Base-by-base conservation (phyloP, 2,329 filamentous ascomycete genomes). In the Fusarium sp. region DNA sequence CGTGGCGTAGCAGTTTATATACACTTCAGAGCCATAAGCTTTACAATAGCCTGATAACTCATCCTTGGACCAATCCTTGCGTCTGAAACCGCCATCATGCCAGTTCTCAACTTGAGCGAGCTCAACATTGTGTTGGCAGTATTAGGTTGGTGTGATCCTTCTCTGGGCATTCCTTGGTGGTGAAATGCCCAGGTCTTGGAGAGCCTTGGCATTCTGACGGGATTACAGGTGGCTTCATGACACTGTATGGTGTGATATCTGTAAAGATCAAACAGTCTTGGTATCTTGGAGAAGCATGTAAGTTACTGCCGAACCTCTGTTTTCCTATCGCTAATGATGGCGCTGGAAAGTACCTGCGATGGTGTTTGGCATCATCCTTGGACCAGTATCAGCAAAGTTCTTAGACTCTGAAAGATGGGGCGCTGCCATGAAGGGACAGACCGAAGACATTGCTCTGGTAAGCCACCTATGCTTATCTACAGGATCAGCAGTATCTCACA, bases 261-360 rank as follows among this genome's bases (percentile, higher is more conserved):
- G 80, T 84, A 23, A 82, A 85, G 73, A 80, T 87, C 65, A 86
- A 86, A 75, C 78, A 79, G 47, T 74, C 75, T 32, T 86, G 83
- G 83, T 86, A 85, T 65, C 76, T 87, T 7, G 85, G 85, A 19
- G 84, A 86, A 77, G 85, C 85, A 23, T 71, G 83, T 85, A 72
- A 72, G 83, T 77, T 40, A 7, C n/a, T 15, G 5, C 6, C 1
- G 21, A 4, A 55, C 2, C 3, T 2, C 1, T 19, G 6, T 42
- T 14, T 24, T 14, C 6, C 24, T 1, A 12, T 17, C 12, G 3
- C 49, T 62, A 5, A 54, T n/a, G 14, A 4, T 10, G n/a, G 28
- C 19, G n/a, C 0, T 19, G 5, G 11, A 10, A 34, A 88, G 85
- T 88, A 19, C 85, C 85, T 4, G 85, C 86, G 2, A 80, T 89